phyloP scores from a whole-genome alignment of 2,329 filamentous ascomycete species.

The Purpureocillium lavendulum region DNA sequence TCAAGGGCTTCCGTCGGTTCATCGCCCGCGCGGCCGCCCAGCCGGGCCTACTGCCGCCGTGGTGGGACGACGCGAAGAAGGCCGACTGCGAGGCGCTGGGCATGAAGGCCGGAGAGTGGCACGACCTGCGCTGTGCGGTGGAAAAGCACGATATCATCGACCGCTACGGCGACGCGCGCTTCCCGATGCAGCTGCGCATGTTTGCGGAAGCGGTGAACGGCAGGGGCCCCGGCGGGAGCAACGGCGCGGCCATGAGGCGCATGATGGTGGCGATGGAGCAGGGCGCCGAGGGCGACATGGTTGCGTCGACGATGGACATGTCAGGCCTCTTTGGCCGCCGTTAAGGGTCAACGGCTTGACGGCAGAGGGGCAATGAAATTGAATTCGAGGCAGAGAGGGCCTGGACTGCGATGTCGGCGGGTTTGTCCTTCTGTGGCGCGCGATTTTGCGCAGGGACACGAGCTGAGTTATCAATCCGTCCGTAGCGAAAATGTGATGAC shows the following conservation, averaged over 20 bases:
- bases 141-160: conserved; percentile 27
- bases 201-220: conserved; percentile 32
- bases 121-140: conserved; percentile 9
- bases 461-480: too few species aligned
- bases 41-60: conserved; percentile 28
- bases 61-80: conserved; percentile 33
- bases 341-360: too few species aligned
- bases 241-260: neutral
- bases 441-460: too few species aligned
- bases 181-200: conserved; percentile 43
- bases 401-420: too few species aligned
- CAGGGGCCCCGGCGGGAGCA: neutral
- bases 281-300: neutral
- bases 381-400: too few species aligned
- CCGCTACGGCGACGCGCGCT: conserved; percentile 31
- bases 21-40: conserved; percentile 17
- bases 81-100: conserved; percentile 27
- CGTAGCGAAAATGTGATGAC: too few species aligned
- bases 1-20: conserved; percentile 28
- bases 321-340: neutral
- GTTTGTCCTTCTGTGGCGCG: too few species aligned
- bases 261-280: neutral
- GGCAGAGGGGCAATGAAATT: too few species aligned
- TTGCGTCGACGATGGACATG: neutral
- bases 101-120: conserved; percentile 18